Base-by-base conservation (phyloP, 495 filamentous ascomycete genomes). In the Daldinia decipiens region DNA sequence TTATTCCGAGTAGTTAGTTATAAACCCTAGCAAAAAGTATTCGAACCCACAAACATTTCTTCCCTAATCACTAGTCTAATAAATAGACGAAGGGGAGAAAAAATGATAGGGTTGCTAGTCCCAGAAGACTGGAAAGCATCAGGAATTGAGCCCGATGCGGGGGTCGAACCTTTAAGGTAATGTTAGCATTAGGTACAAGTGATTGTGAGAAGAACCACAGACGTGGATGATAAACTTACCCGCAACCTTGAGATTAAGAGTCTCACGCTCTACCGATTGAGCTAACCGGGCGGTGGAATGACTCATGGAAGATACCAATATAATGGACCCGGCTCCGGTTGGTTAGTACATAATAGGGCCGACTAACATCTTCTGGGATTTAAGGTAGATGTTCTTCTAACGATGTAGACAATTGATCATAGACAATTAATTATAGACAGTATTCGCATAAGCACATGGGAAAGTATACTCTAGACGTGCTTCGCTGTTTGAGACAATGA, bases 241-340 rank as follows among this genome's bases (percentile, higher is more conserved):
- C 85, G 81, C 85, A 87, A 84, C 86, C 86, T 89, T 89, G 83
- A 87, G 86, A 88, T 89, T 91, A 91, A 91, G 88, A 91, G 89
- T 91, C 89, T 89, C 86, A 91, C 89, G 89, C 89, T 91, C 89
- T 90, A 89, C 88, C 88, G 88, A 91, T 90, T 91, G 89, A 91
- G 88, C 88, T 90, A 91, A 87, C 87, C 78, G 78, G 82, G 74
- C 74, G 43, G 21, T 47, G 43, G 43, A 12, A 47, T 47, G 43
- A 47, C 19, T 24, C 19, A 5, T 24, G 43, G 43, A 13, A 47
- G 19, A 47, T 4, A 12, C 43, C 19, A 2, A 8, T 47, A 47
- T 47, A 47, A 47, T 5, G 19, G 43, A 24, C 24, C 43, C 11
- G 17, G 43, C 43, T 11, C 11, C 17, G 9, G 43, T 5, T 47